Percentiles rank a stretch among this genome's conserved stretches.
These are phyloP conservation scores for Hemileccinum impolitum DNA, from an alignment of 768 basidiomycete genomes.

Conservation along the genomic window DNA sequence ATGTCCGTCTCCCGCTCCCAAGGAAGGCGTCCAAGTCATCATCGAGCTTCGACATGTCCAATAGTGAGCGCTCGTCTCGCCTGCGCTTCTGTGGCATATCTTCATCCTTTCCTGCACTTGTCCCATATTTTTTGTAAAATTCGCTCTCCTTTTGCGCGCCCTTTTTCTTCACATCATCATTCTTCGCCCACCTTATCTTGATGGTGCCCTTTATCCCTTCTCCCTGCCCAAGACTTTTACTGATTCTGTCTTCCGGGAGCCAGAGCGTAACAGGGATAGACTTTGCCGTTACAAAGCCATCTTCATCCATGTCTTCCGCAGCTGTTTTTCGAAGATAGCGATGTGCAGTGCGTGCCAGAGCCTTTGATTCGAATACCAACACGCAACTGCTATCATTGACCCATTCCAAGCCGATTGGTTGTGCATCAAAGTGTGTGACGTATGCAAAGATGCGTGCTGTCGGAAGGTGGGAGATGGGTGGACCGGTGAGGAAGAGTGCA, in stretches of 20 bases:
- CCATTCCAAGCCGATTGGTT: constrained; percentile 81
- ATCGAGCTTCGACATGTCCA: constrained; percentile 50
- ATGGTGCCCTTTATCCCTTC: constrained; percentile 64
- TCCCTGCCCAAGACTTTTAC: constrained; percentile 64
- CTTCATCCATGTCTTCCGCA: constrained; percentile 48
- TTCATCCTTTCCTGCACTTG: constrained; percentile 57
- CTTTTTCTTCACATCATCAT: constrained; percentile 72
- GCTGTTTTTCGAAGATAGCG: constrained; percentile 48
- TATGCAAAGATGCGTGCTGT: constrained; percentile 81
- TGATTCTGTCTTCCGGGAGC: constrained; percentile 79
- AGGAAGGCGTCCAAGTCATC: constrained; percentile 70
- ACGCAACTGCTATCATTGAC: constrained; percentile 81
- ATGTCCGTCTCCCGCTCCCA: constrained; percentile 39
- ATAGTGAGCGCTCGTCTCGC: constrained; percentile 31
- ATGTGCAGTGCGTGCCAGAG: constrained; percentile 51
- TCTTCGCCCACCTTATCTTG: constrained; percentile 72
- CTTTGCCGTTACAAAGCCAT: constrained; percentile 60
- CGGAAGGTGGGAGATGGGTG: constrained; percentile 70
- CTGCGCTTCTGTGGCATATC: constrained; percentile 37
- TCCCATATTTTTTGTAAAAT: constrained; percentile 77
- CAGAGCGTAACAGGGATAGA: constrained; percentile 71
- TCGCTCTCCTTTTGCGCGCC: constrained; percentile 70
- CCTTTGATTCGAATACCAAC: constrained; percentile 62
- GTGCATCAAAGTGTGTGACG: constrained; percentile 70
- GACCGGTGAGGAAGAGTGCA: constrained; percentile 69